phyloP scores from a whole-genome alignment of 1,284 basidiomycete species.

The Afroboletus lepidellus region DNA sequence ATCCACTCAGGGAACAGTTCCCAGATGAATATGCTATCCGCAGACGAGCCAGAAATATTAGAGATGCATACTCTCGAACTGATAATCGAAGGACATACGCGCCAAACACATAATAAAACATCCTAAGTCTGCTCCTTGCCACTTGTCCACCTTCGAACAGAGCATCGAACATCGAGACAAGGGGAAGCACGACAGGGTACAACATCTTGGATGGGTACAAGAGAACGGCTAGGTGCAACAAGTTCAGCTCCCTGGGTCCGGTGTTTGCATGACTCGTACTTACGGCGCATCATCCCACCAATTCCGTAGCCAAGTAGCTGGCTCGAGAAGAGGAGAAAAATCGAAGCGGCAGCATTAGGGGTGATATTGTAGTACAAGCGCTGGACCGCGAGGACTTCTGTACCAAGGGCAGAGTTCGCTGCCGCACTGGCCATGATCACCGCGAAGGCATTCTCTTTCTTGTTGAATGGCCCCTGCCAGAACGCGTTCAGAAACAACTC shows the following conservation, averaged over 20 bases:
- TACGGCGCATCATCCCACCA: constrained; percentile 48
- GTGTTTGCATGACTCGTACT: neutral
- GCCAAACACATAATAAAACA: constrained; percentile 51
- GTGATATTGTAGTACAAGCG: constrained; percentile 53
- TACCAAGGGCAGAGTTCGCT: constrained; percentile 60
- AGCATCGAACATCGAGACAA: constrained; percentile 58
- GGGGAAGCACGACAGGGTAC: constrained; percentile 53
- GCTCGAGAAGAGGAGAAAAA: constrained; percentile 58
- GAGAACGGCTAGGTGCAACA: constrained; percentile 37
- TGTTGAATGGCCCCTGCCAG: constrained; percentile 33
- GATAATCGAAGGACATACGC: constrained; percentile 31
- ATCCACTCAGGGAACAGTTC: constrained; percentile 53
- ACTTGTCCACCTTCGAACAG: constrained; percentile 39
- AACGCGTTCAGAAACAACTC: neutral
- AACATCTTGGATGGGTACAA: constrained; percentile 67
- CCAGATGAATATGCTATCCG: constrained; percentile 46
- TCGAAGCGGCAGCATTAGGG: constrained; percentile 53
- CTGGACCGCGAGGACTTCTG: constrained; percentile 65
- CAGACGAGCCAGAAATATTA: neutral
- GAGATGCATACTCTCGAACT: neutral
- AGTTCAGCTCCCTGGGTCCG: neutral
- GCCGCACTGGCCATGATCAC: constrained; percentile 58
- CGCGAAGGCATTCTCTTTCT: constrained; percentile 40
- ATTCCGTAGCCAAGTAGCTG: constrained; percentile 60
- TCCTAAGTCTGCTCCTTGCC: constrained; percentile 40